Percentiles rank a stretch among this genome's conserved stretches.
Conservation (phyloP, 2,329 filamentous ascomycete genomes). For the Xylariaceae sp. region DNA sequence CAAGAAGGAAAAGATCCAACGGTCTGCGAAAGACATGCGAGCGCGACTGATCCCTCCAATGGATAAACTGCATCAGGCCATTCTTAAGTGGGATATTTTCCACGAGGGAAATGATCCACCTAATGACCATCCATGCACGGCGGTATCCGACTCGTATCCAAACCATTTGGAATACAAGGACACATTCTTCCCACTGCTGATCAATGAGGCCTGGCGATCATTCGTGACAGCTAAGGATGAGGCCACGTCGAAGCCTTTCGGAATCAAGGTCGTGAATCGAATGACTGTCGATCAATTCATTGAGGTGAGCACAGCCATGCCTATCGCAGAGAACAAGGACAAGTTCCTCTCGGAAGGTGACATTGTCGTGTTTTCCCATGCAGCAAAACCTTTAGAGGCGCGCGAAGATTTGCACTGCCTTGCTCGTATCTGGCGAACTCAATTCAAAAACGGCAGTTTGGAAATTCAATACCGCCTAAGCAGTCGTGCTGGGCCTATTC, state of each 20-base stretch:
- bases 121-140: slow-evolving; percentile 65
- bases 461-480: slow-evolving; percentile 86
- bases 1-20: slow-evolving; percentile 74
- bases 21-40: slow-evolving; percentile 89
- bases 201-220: slow-evolving; percentile 92
- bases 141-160: slow-evolving; percentile 73
- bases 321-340: slow-evolving; percentile 65
- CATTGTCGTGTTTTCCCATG: slow-evolving; percentile 78
- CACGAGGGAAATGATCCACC: slow-evolving; percentile 84
- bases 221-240: slow-evolving; percentile 91
- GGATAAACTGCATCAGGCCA: slow-evolving; percentile 75
- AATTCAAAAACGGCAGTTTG: slow-evolving; percentile 72
- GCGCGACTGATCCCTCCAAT: slow-evolving; percentile 88
- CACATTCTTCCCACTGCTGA: slow-evolving; percentile 85
- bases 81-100: slow-evolving; percentile 94
- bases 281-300: slow-evolving; percentile 90
- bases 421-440: slow-evolving; percentile 75
- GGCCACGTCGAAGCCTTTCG: slow-evolving; percentile 72
- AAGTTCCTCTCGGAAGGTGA: slow-evolving; percentile 76
- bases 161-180: slow-evolving; percentile 77
- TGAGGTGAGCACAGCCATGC: slow-evolving; percentile 83
- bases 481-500: slow-evolving; percentile 58
- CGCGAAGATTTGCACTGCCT: slow-evolving; percentile 72
- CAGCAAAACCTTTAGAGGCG: slow-evolving; percentile 63
- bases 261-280: slow-evolving; percentile 81